These are phyloP conservation scores for Xerocomellus intermedius DNA, from an alignment of 768 basidiomycete species.

Conservation along the genomic window DNA sequence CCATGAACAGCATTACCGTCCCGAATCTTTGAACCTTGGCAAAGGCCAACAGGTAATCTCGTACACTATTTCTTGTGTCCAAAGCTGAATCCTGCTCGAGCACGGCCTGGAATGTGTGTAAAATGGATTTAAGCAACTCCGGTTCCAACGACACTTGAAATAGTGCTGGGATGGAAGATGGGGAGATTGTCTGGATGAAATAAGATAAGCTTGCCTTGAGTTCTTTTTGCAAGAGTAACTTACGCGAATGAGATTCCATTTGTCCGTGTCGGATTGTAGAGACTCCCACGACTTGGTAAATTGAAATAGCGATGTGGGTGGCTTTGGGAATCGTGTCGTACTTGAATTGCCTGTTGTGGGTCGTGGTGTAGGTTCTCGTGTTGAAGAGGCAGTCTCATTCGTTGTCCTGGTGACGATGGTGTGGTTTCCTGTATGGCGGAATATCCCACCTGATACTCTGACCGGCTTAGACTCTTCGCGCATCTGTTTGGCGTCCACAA, in stretches of 20 bases:
- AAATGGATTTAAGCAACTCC: slow-evolving; percentile 52
- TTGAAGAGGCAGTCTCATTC: slow-evolving; percentile 3
- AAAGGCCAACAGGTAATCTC: slow-evolving; percentile 53
- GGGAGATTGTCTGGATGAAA: slow-evolving; percentile 48
- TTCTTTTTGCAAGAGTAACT: slow-evolving; percentile 22
- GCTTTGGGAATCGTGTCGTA: slow-evolving; percentile 17
- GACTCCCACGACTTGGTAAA: slow-evolving; percentile 62
- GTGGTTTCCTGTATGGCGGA: slow-evolving; percentile 59
- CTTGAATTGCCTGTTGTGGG: slow-evolving; percentile 2
- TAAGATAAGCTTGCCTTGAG: neutral
- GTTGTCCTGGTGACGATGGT: slow-evolving; percentile 49
- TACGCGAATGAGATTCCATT: slow-evolving; percentile 62
- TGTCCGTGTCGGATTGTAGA: slow-evolving; percentile 38
- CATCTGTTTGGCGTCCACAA: slow-evolving; percentile 57
- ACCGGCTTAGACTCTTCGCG: slow-evolving; percentile 46
- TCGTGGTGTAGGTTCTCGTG: slow-evolving; percentile 1
- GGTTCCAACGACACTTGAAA: slow-evolving; percentile 75
- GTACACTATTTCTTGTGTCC: slow-evolving; percentile 26
- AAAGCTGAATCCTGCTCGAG: slow-evolving; percentile 14
- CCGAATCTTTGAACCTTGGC: slow-evolving; percentile 57
- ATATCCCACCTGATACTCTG: slow-evolving; percentile 69
- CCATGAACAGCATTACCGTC: slow-evolving; percentile 65
- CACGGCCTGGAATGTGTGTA: slow-evolving; percentile 48
- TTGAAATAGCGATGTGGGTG: slow-evolving; percentile 53
- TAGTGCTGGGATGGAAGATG: slow-evolving; percentile 54